Conservation (phyloP, 148 eudicot species). For the Chenopodium berlandieri region DNA sequence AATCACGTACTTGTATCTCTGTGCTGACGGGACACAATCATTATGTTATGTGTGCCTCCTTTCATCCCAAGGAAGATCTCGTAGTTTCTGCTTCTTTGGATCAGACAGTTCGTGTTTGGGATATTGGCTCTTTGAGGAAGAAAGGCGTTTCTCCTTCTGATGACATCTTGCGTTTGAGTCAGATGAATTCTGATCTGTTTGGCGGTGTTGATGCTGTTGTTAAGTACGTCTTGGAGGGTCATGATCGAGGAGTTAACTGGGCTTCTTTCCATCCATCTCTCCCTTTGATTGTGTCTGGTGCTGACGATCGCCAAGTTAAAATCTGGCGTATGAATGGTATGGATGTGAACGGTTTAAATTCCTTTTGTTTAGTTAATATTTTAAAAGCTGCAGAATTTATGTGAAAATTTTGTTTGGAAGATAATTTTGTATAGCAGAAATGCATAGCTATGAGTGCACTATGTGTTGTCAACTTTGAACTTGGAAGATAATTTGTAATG, state of each 20-base stretch:
- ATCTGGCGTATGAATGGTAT: constrained; percentile 85
- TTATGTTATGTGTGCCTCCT: constrained; percentile 83
- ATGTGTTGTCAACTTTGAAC: neutral
- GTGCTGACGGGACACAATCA: constrained; percentile 83
- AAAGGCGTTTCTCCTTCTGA: constrained; percentile 86
- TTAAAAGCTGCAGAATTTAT: neutral
- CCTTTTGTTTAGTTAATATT: neutral
- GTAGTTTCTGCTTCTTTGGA: constrained; percentile 96
- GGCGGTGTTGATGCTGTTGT: constrained; percentile 82
- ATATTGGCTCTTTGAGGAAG: constrained; percentile 85
- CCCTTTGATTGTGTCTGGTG: constrained; percentile 72
- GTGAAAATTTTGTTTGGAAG: neutral
- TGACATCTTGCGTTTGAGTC: constrained; percentile 77
- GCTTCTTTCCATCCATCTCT: constrained; percentile 90
- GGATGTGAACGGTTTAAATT: constrained; percentile 12
- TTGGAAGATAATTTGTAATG: neutral
- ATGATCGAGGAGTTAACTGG: constrained; percentile 98
- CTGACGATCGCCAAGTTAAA: constrained; percentile 84
- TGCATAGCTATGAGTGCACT: neutral
- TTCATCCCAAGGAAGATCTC: constrained; percentile 94
- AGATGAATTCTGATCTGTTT: constrained; percentile 89
- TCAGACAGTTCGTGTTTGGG: constrained; percentile 91
- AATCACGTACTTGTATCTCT: constrained; percentile 84
- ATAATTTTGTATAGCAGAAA: neutral
- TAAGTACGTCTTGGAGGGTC: constrained; percentile 88